These are phyloP conservation scores for Malassezia yamatoensis DNA, from an alignment of 1,284 basidiomycete species.

Conservation along the genomic window DNA sequence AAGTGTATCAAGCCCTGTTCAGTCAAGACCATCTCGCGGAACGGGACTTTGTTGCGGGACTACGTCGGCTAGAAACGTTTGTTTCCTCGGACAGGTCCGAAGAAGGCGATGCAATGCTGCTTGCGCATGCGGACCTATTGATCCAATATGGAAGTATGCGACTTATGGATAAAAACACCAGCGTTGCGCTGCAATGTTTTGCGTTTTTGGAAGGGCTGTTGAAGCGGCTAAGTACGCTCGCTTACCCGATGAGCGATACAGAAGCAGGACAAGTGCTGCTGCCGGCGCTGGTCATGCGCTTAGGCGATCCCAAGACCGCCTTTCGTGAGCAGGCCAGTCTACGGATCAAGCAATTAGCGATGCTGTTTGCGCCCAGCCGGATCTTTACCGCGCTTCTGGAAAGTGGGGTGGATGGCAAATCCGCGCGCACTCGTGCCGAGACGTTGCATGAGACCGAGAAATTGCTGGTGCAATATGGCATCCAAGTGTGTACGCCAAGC, in stretches of 20 bases:
- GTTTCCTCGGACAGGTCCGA: slow-evolving; percentile 44
- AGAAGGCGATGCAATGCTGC: slow-evolving; percentile 61
- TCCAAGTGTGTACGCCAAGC: slow-evolving; percentile 60
- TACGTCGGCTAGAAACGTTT: slow-evolving; percentile 67
- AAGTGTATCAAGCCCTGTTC: slow-evolving; percentile 71
- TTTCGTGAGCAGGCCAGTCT: slow-evolving; percentile 50
- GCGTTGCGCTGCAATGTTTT: slow-evolving; percentile 74
- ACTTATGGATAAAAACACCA: slow-evolving; percentile 84
- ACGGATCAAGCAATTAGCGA: slow-evolving; percentile 49
- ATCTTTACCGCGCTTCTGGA: slow-evolving; percentile 59
- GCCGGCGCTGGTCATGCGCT: slow-evolving; percentile 67
- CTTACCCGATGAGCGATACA: slow-evolving; percentile 73
- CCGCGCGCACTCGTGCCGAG: slow-evolving; percentile 78
- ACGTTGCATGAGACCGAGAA: slow-evolving; percentile 68
- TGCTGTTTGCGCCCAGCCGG: slow-evolving; percentile 69
- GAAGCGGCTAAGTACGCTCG: slow-evolving; percentile 60
- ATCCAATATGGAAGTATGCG: slow-evolving; percentile 90
- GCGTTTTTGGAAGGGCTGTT: slow-evolving; percentile 75
- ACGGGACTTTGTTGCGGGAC: slow-evolving; percentile 75
- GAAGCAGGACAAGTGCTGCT: slow-evolving; percentile 74
- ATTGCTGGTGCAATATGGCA: slow-evolving; percentile 70
- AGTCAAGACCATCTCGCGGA: slow-evolving; percentile 83
- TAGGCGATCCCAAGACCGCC: slow-evolving; percentile 53
- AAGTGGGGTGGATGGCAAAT: slow-evolving; percentile 68
- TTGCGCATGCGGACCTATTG: slow-evolving; percentile 82